Evolutionary conservation across 345 rosid species (phyloP).

Genomic region (Eucalyptus urophylla): DNA sequence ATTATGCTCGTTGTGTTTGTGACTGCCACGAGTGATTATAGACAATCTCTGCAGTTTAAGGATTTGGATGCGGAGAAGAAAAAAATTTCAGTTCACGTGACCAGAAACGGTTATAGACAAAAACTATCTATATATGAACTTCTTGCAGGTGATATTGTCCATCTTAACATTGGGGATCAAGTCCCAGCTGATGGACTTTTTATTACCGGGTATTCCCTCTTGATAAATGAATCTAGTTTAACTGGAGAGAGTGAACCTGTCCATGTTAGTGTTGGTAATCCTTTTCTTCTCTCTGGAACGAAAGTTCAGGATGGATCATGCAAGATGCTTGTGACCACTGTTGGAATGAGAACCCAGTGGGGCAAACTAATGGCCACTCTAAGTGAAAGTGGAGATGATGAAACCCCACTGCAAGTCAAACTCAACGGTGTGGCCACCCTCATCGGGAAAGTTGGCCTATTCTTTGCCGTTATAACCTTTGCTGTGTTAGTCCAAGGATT

Average conservation of each 20-base stretch:
- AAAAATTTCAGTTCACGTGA: conserved; percentile 45
- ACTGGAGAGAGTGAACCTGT: conserved; percentile 64
- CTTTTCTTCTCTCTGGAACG: conserved; percentile 71
- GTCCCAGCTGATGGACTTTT: conserved; percentile 79
- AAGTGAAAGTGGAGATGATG: conserved; percentile 66
- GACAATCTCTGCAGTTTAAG: conserved; percentile 56
- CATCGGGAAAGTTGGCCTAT: conserved; percentile 70
- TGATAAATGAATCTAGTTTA: conserved; percentile 61
- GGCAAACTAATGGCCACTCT: conserved; percentile 82
- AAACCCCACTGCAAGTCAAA: conserved; percentile 81
- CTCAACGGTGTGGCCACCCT: conserved; percentile 75
- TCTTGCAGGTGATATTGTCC: conserved; percentile 70
- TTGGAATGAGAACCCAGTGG: conserved; percentile 92
- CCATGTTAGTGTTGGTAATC: conserved; percentile 20
- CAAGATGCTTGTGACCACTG: conserved; percentile 75
- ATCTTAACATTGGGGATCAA: conserved; percentile 64
- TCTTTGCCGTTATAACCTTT: conserved; percentile 65
- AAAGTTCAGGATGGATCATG: conserved; percentile 73
- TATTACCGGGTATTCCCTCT: conserved; percentile 37
- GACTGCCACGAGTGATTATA: conserved; percentile 66
- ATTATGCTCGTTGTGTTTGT: conserved; percentile 59
- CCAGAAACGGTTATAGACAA: conserved; percentile 44
- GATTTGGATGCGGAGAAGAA: conserved; percentile 60
- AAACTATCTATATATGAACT: conserved; percentile 56
- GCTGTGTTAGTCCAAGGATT: conserved; percentile 68